Conservation (phyloP, 495 filamentous ascomycete species). For the Daldinia concentrica region DNA sequence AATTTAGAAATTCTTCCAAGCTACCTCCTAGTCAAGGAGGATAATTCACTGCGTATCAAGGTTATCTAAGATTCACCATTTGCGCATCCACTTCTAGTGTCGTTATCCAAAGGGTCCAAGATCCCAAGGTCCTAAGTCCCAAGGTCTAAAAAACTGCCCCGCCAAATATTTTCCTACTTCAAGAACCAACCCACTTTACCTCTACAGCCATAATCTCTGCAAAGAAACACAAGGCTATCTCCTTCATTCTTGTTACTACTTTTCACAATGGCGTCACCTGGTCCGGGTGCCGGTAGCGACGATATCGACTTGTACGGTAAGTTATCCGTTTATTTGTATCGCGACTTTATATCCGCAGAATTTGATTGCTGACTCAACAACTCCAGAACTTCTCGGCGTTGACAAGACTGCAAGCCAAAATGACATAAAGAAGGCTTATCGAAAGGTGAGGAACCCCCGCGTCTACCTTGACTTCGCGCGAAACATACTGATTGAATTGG, state of each 20-base stretch:
- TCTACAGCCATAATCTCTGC: slow-evolving; percentile 30
- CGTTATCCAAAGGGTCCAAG: background rate
- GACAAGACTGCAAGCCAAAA: slow-evolving; percentile 73
- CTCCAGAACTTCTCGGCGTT: slow-evolving; percentile 77
- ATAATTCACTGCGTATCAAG: background rate
- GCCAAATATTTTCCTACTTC: slow-evolving; percentile 42
- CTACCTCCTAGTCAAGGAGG: background rate
- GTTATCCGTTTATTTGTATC: slow-evolving; percentile 22
- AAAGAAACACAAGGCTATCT: slow-evolving; percentile 23
- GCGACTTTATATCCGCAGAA: background rate
- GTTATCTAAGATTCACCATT: background rate
- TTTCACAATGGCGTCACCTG: slow-evolving; percentile 50
- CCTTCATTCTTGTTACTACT: slow-evolving; percentile 11
- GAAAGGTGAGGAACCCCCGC: slow-evolving; percentile 70
- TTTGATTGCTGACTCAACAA: slow-evolving; percentile 31
- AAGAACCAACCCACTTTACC: slow-evolving; percentile 22
- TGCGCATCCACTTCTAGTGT: background rate
- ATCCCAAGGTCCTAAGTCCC: background rate
- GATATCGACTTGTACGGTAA: slow-evolving; percentile 76
- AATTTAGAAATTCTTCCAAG: background rate
- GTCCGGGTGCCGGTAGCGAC: slow-evolving; percentile 50
- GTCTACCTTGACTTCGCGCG: background rate
- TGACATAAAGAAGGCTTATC: slow-evolving; percentile 97
- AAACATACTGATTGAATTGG: slow-evolving; percentile 35
- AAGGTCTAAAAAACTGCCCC: slow-evolving; percentile 39